Base-by-base conservation (phyloP, 2,329 filamentous ascomycete genomes). In the Aspergillus spinulosporus region DNA sequence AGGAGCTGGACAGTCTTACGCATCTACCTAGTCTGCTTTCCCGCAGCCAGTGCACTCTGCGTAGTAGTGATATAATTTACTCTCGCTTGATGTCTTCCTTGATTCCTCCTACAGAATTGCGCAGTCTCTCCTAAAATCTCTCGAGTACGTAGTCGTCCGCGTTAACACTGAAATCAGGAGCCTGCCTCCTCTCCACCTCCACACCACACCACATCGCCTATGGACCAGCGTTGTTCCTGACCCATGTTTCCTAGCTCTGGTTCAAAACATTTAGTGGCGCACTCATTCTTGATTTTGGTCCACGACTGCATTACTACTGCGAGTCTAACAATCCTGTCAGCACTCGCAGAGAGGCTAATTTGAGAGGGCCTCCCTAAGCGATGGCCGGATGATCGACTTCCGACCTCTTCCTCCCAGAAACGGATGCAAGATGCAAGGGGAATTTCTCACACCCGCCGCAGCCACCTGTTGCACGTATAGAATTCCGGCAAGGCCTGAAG, bases 351-450 rank as follows among this genome's bases (percentile, higher is more conserved):
- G 34, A 44, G 26, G 14, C 15, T 46, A 32, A 46, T 46, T 45
- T 45, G 21, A 9, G 43, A 14, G 5, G 28, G 29, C 26, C 32
- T 32, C 5, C 15, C 6, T 36, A 39, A 36, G n/a, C 11, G 12
- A 21, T 21, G 21, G 32, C 31, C 57, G 60, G 62, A 59, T 52
- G 60, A 61, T 63, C 59, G 52, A 59, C 56, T 62, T 46, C 55
- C 57, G 54, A 44, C 8, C 32, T 34, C 21, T 56, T 53, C 15
- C 52, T 43, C 39, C 40, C 34, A 51, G 46, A 53, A 50, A 39
- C 39, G 36, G 52, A 48, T 62, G 59, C 58, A 62, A 26, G 59
- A 62, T 56, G 64, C 62, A 66, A 65, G 64, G 63, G 62, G 61
- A 58, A 61, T 49, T 57, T 54, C 47, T 48, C 45, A 58, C 54